phyloP scores from a whole-genome alignment of 2,329 filamentous ascomycete genomes.

The Epichloe scottii region DNA sequence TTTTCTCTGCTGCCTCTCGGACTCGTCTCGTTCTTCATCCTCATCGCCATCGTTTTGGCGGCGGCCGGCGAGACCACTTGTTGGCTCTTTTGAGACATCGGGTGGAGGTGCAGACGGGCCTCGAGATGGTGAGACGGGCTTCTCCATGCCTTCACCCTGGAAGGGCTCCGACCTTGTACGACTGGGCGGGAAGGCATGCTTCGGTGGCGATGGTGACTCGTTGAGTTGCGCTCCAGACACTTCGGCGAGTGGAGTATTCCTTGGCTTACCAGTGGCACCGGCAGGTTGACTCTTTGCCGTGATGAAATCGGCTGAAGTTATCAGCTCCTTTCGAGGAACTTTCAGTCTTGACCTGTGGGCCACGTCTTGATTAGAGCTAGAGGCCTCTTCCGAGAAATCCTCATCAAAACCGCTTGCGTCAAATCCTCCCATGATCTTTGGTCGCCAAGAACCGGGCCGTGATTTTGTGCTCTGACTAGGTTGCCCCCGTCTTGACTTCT shows the following conservation, averaged over 20 bases:
- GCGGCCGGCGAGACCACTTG: neutral
- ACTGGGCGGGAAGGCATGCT: constrained; percentile 9
- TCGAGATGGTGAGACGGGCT: neutral
- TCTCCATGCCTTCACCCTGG: constrained; percentile 6
- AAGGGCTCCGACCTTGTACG: constrained; percentile 28
- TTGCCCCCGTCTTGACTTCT: constrained; percentile 5
- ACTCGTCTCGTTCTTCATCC: neutral
- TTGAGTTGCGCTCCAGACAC: constrained; percentile 29
- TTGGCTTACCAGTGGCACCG: constrained; percentile 15
- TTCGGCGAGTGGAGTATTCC: constrained; percentile 27
- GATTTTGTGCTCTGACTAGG: neutral
- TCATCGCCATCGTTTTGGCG: constrained; percentile 2
- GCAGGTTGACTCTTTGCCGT: constrained; percentile 28
- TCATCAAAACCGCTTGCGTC: constrained; percentile 28
- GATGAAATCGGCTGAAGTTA: constrained; percentile 25
- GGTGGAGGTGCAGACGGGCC: constrained; percentile 7
- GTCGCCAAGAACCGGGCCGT: constrained; percentile 6
- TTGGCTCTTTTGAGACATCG: neutral
- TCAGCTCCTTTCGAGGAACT: constrained; percentile 11
- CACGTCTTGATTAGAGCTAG: neutral
- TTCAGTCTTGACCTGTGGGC: neutral
- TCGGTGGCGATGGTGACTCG: constrained; percentile 24
- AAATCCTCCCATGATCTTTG: constrained; percentile 17
- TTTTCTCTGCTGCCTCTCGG: constrained; percentile 16
- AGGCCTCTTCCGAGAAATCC: constrained; percentile 13